phyloP scores from a whole-genome alignment of 495 filamentous ascomycete genomes.

The Xylaria cubensis region DNA sequence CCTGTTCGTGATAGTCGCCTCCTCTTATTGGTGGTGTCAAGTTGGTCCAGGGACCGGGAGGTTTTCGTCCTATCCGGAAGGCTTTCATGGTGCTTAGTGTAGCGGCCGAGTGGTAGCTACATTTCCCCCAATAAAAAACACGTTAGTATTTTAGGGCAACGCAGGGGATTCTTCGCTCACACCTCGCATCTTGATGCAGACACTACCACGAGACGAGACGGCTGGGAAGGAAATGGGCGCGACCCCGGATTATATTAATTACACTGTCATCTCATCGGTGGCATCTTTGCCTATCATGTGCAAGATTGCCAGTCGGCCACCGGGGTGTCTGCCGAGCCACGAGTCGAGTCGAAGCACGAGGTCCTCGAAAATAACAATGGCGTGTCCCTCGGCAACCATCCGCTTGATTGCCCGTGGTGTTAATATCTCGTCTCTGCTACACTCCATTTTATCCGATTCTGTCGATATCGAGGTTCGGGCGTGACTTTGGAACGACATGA shows the following conservation, averaged over 20 bases:
- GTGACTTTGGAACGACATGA: background rate
- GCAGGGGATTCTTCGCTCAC: constrained; percentile 9
- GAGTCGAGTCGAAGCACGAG: constrained; percentile 50
- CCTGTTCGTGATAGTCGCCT: constrained; percentile 68
- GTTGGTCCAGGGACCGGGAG: constrained; percentile 77
- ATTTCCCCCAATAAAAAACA: background rate
- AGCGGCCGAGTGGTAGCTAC: constrained; percentile 74
- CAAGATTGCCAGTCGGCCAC: constrained; percentile 51
- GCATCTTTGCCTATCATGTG: constrained; percentile 61
- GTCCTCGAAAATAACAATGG: constrained; percentile 54
- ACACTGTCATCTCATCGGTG: constrained; percentile 59
- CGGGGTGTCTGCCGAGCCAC: constrained; percentile 56
- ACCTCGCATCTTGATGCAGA: constrained; percentile 13
- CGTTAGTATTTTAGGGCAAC: background rate
- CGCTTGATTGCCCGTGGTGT: constrained; percentile 40
- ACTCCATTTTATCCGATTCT: background rate
- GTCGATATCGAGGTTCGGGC: background rate
- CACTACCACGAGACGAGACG: constrained; percentile 1
- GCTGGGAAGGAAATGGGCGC: constrained; percentile 26
- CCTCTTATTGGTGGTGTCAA: constrained; percentile 85
- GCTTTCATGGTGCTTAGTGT: constrained; percentile 71
- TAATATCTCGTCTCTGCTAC: constrained; percentile 21
- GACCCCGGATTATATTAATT: constrained; percentile 27
- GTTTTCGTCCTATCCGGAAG: constrained; percentile 75
- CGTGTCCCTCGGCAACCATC: constrained; percentile 52